These are phyloP conservation scores for Pseudodiploospora longispora DNA, from an alignment of 2,329 filamentous ascomycete species.

Conservation along the genomic window DNA sequence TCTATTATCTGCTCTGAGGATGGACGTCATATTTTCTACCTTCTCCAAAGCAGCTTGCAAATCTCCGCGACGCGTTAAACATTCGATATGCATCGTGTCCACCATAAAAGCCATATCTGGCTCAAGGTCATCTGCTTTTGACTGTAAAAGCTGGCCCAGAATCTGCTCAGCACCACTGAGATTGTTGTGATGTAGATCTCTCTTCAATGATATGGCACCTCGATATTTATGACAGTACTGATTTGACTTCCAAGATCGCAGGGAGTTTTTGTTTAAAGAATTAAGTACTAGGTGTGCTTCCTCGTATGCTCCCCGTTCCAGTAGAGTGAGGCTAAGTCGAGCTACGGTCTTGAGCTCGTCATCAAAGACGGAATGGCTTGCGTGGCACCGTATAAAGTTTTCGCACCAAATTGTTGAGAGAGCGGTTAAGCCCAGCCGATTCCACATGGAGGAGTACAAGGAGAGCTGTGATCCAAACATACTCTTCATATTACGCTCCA, in stretches of 20 bases:
- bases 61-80: conserved; percentile 39
- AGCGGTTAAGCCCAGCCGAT: conserved; percentile 57
- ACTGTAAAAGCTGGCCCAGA: conserved; percentile 45
- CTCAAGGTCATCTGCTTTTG: conserved; percentile 41
- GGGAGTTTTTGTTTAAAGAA: conserved; percentile 46
- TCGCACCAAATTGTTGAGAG: conserved; percentile 57
- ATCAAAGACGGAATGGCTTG: conserved; percentile 51
- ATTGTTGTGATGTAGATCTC: conserved; percentile 50
- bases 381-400: conserved; percentile 67
- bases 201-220: conserved; percentile 56
- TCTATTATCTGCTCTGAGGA: conserved; percentile 35
- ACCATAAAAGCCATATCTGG: conserved; percentile 44
- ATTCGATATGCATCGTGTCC: conserved; percentile 45
- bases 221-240: conserved; percentile 65
- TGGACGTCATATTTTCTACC: conserved; percentile 35
- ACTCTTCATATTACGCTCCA: conserved; percentile 65
- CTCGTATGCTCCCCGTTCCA: conserved; percentile 61
- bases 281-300: conserved; percentile 45
- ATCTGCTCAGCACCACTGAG: conserved; percentile 43
- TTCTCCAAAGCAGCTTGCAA: conserved; percentile 39
- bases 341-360: conserved; percentile 71
- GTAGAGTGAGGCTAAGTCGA: conserved; percentile 53
- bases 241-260: conserved; percentile 68
- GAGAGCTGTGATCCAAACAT: conserved; percentile 69
- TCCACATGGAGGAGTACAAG: conserved; percentile 65